Evolutionary conservation across 78 protist species (phyloP), one percentile per base, ranked within the genome.

Genomic region (Pirum gemmata): DNA sequence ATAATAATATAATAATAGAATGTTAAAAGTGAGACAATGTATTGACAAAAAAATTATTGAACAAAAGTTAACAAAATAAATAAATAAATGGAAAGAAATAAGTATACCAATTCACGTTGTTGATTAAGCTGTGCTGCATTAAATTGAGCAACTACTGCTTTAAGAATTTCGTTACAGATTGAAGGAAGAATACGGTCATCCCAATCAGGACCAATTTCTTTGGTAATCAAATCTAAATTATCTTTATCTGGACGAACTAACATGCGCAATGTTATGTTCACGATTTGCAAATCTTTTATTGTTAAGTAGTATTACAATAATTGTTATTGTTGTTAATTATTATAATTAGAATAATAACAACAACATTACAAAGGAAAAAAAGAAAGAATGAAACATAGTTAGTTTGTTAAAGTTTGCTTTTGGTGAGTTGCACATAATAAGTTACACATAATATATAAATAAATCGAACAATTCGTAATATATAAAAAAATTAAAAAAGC

Each of bases 71-170:
- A n/a, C n/a, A n/a, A n/a, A n/a, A n/a, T n/a, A n/a, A n/a, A n/a
- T n/a, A n/a, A n/a, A n/a, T n/a, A n/a, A n/a, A n/a, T n/a, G 18
- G 74, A 27, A 27, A 27, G 41, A 21, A 26, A 34, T 21, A 40
- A 29, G 1, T 80, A 1, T 1, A 92, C 93, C 26, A 40, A 61
- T 89, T 95, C 97, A 41, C 98, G 95, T 92, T 92, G 90, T 1
- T 97, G 94, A 91, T 95, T 94, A 21, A 97, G 92, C 90, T 97
- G 98, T 5, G 95, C 88, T 0, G 99, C 99, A 84, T 94, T 96
- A 92, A 93, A 97, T 83, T 93, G 97, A 13, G 99, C 99, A 39
- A 95, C 94, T 2, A 94, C 95, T 61, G 91, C 18, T 92, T 96
- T 96, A 82, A 97, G 89, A 25, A 95, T 95, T 88, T 97, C 99